A percentile compares a stretch with the other conserved stretches of the same genome.
These are phyloP conservation scores for Crucibulum laeve DNA, from an alignment of 768 basidiomycete genomes.

Conservation along the genomic window DNA sequence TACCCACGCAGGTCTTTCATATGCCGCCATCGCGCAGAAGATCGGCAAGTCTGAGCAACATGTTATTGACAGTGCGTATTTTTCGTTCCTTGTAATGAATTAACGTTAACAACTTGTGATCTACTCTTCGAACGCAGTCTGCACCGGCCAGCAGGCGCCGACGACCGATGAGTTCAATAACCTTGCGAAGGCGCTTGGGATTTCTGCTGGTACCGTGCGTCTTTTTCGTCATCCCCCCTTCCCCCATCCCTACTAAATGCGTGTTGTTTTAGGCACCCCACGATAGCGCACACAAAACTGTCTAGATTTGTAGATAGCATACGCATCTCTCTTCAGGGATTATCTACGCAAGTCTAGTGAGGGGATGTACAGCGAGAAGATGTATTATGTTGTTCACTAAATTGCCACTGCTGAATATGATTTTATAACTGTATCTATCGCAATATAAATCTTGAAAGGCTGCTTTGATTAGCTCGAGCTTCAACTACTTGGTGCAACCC, in stretches of 20 bases:
- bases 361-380: no score
- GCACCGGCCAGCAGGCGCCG: slow-evolving; percentile 36
- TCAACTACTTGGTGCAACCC: no score
- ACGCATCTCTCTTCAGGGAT: no score
- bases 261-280: not conserved
- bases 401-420: no score
- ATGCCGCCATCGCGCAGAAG: slow-evolving; percentile 41
- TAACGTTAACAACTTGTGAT: not conserved
- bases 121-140: slow-evolving; percentile 31
- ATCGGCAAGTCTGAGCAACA: slow-evolving; percentile 39
- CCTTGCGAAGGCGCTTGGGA: slow-evolving; percentile 38
- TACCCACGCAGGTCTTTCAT: slow-evolving; percentile 36
- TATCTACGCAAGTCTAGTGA: no score
- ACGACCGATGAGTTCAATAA: slow-evolving; percentile 44
- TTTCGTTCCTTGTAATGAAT: not conserved
- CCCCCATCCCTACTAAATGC: not conserved
- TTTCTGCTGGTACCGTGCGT: slow-evolving; percentile 17
- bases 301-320: no score
- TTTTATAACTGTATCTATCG: no score
- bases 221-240: not conserved
- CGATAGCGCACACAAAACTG: not conserved
- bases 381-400: no score
- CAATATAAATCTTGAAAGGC: no score
- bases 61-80: slow-evolving; percentile 47
- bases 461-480: no score